Evolutionary conservation across 1,284 basidiomycete species (phyloP), one percentile per base, ranked within the genome.

Genomic region (Microbotryum silenes-acaulis): DNA sequence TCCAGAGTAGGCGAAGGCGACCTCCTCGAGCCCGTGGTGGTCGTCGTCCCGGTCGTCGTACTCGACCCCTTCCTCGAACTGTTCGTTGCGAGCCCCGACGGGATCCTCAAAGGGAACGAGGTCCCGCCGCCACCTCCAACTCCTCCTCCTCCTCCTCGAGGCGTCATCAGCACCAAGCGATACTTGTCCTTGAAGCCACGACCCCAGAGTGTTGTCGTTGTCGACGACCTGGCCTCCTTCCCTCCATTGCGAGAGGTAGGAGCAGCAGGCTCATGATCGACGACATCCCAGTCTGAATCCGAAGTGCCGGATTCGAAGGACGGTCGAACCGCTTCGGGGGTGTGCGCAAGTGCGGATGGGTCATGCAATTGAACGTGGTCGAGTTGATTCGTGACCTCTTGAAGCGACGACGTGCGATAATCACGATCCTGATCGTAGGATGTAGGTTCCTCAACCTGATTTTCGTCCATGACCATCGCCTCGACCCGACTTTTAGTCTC

Each of bases 121-220:
- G 64, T 16, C 46, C 51, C 6, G 44, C 37, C 37, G 37, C 37
- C 37, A 18, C 37, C 37, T 9, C 37, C 37, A 42, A 9, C 37
- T 4, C 16, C 37, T 6, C 14, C 37, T 5, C 37, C n/a, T n/a
- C n/a, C 37, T 42, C 37, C 37, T 18, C 50, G 45, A 60, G 63
- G 56, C 3, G 63, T 58, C 1, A 54, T 53, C 27, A 62, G 27
- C 18, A 59, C 60, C 51, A 67, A 61, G 25, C 59, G 61, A 57
- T 67, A 67, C 44, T 51, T 71, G 62, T 75, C 74, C 5, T 74
- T 72, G 25, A 75, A 70, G 10, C 74, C 74, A 10, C 73, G 69
- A 0, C 73, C 64, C 57, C 73, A 75, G 7, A 75, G 72, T 27
- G 73, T 75, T 31, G 71, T 64, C 31, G 37, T 42, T 18, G 37